phyloP scores from a whole-genome alignment of 495 filamentous ascomycete species.

The Hypoxylon subgilvum region DNA sequence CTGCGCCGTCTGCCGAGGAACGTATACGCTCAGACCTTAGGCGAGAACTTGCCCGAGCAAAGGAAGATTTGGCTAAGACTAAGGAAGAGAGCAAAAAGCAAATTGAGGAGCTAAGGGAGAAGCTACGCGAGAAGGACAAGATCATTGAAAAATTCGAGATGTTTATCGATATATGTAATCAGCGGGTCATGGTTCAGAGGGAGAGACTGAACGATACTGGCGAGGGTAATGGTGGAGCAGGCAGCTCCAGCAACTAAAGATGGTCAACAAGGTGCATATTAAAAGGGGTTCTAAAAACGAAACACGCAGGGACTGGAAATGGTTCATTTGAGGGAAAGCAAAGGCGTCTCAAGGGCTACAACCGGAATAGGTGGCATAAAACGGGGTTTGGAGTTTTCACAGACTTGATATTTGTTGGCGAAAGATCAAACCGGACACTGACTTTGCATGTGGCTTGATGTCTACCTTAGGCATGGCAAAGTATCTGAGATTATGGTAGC shows the following conservation, averaged over 20 bases:
- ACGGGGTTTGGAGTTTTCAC: constrained; percentile 31
- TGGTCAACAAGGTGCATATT: constrained; percentile 20
- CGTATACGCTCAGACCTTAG: constrained; percentile 60
- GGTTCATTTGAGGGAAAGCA: constrained; percentile 32
- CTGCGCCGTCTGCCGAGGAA: constrained; percentile 61
- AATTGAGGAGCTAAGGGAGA: constrained; percentile 55
- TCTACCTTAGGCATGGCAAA: constrained; percentile 19
- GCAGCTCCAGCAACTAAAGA: constrained; percentile 30
- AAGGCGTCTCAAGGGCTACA: constrained; percentile 34
- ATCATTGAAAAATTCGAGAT: constrained; percentile 63
- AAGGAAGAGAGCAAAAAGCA: constrained; percentile 55
- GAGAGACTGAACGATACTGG: constrained; percentile 46
- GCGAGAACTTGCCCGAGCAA: constrained; percentile 55
- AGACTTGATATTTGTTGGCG: constrained; percentile 19
- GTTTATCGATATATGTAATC: constrained; percentile 66
- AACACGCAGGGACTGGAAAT: constrained; percentile 16
- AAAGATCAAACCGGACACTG: constrained; percentile 12
- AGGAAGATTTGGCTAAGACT: constrained; percentile 55
- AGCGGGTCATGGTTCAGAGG: constrained; percentile 60
- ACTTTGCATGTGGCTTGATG: constrained; percentile 27
- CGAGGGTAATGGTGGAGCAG: constrained; percentile 27
- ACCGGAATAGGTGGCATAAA: constrained; percentile 32
- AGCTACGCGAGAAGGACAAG: constrained; percentile 58
- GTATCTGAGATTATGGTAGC: constrained; percentile 8
- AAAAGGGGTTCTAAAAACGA: constrained; percentile 29